Evolutionary conservation across 768 basidiomycete species (phyloP), one percentile per base, ranked within the genome.

Genomic region (Amanita subjunquillea): DNA sequence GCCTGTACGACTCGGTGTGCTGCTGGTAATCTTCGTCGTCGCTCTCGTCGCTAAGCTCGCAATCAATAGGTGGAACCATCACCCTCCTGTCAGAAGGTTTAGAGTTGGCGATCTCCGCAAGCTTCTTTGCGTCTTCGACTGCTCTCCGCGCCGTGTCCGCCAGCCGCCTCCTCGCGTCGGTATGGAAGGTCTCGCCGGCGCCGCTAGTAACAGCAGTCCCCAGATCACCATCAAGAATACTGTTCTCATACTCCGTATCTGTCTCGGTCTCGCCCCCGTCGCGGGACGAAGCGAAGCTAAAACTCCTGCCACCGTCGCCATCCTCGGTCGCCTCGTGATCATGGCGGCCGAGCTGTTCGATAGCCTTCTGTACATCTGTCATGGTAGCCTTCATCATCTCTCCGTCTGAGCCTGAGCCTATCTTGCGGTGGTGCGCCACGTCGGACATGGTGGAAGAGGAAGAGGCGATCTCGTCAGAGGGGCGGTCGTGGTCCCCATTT

Each of bases 311-410:
- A 6, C 78, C 82, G 53, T 85, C 80, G 13, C 70, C 69, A 59
- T 77, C 77, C 25, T 57, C 63, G 44, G 58, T 58, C 13, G 53
- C 62, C 10, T 56, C 61, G 22, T 66, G 67, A 29, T 69, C 70
- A 42, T 27, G 44, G 20, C 74, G 71, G 6, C 84, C 87, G 23
- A 92, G 82, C 59, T 92, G 88, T 55, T 93, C 88, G 59, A 94
- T 92, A 17, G 91, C 91, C 57, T 88, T 72, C 65, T 95, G 88
- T 5, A 95, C 88, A 53, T 94, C 91, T 2, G 86, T 91, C 75
- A 94, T 76, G 2, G 91, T 95, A 1, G 85, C 88, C 37, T 80
- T 79, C 87, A 95, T 91, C 53, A 87, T 78, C 12, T 69, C 76
- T 42, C 76, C 71, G 40, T 69, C 67, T 38, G 59, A 62, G 17